Evolutionary conservation across 2,329 filamentous ascomycete genomes (phyloP), one percentile per base, ranked within the genome.

Genomic region (Fusarium sp.): DNA sequence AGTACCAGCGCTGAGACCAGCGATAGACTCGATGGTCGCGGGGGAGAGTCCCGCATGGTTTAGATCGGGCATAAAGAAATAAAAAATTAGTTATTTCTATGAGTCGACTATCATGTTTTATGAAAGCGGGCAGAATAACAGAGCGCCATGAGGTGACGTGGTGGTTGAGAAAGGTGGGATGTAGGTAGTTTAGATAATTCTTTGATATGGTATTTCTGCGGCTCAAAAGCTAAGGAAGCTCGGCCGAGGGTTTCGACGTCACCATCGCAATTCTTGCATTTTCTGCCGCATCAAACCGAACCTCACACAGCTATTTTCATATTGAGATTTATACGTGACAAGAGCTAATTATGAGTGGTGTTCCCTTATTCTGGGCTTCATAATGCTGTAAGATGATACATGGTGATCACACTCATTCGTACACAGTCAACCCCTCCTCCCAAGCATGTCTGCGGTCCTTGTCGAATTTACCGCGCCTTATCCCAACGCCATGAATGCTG

Each of bases 1-100:
- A 57, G 93, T 86, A 64, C 96, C 96, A 61, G 96, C 96, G 68
- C 91, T 91, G 79, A 99, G 91, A 72, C 96, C 96, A 64, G 96
- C 93, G 77, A 94, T 84, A 75, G 91, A 91, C 86, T 98, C 96
- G 80, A 97, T 87, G 76, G 92, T 80, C 73, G 91, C 93, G 80
- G 92, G 88, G 75, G 91, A 90, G 76, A 91, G 83, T 80, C 85
- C 87, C 81, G 82, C 86, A 83, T 85, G 75, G 69, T 80, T 80
- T 66, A 74, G 69, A 72, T 80, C 77, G 75, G 79, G 81, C 84
- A 86, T 86, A 76, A 76, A 81, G 52, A 36, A 17, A 35, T 47
- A 31, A 36, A 17, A 35, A 48, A 31, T 31, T 23, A 43, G 35
- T 39, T 52, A 43, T 29, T 57, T 48, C 42, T 51, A 52, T 9